These are phyloP conservation scores for Corylus americana DNA, from an alignment of 306 rosid genomes.

Conservation along the genomic window DNA sequence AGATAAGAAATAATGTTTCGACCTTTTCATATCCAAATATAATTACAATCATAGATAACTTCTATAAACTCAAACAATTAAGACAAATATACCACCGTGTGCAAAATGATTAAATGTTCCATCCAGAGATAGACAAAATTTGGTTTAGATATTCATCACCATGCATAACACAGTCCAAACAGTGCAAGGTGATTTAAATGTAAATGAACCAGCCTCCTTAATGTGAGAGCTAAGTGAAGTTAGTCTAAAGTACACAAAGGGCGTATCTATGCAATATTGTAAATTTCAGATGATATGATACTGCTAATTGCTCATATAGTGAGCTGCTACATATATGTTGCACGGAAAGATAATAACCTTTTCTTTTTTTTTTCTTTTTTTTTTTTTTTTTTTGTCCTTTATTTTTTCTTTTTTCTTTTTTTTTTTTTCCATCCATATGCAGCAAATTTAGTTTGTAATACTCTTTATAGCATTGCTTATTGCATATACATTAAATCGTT, in stretches of 20 bases:
- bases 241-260: not conserved
- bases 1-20: not conserved
- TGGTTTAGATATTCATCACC: not conserved
- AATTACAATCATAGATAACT: not conserved
- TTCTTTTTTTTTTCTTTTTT: not conserved
- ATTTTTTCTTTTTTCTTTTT: no score
- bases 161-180: not conserved
- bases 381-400: no score
- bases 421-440: not conserved
- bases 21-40: not conserved
- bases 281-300: not conserved
- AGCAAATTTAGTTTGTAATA: no score
- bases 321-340: not conserved
- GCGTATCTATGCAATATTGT: not conserved
- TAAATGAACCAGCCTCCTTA: not conserved
- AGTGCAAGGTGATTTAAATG: not conserved
- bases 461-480: not conserved
- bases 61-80: not conserved
- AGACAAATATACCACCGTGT: not conserved
- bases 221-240: not conserved
- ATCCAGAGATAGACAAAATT: no score
- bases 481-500: not conserved
- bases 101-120: not conserved
- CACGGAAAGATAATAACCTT: not conserved
- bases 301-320: not conserved